A percentile compares a stretch with the other conserved stretches of the same genome.
Evolutionary conservation across 2,329 filamentous ascomycete species (phyloP).

Genomic region (Hypoxylon sp.): DNA sequence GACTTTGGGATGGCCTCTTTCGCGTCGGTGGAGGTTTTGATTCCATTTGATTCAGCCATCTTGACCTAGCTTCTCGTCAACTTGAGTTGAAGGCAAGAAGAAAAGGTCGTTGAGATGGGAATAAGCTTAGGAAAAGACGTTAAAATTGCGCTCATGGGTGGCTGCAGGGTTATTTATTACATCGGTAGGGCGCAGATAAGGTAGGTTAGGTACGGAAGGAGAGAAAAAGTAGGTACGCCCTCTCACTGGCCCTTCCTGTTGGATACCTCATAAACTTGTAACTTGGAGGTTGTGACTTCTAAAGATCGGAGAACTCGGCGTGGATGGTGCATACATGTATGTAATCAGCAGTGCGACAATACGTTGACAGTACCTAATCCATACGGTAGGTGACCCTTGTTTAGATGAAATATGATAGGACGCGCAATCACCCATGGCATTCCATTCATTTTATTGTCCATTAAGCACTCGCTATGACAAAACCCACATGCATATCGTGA

Average conservation of each 20-base stretch:
- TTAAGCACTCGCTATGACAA: conserved; percentile 1
- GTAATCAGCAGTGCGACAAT: too few species aligned
- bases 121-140: background rate
- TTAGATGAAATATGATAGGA: conserved; percentile 11
- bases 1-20: conserved; percentile 17
- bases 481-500: conserved; percentile 1
- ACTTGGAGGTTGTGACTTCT: background rate
- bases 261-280: too few species aligned
- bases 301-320: background rate
- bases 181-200: background rate
- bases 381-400: background rate
- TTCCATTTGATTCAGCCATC: conserved; percentile 21
- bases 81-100: background rate
- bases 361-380: too few species aligned
- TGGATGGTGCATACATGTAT: background rate
- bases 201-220: background rate
- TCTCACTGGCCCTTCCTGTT: background rate
- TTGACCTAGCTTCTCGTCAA: conserved; percentile 4
- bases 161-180: conserved; percentile 25
- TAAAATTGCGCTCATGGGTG: conserved; percentile 5
- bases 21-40: conserved; percentile 17
- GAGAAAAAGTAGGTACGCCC: background rate
- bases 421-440: conserved; percentile 13
- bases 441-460: background rate
- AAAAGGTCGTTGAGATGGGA: conserved; percentile 1